These are phyloP conservation scores for Paradendryphiella salina DNA, from an alignment of 2,329 filamentous ascomycete species.

Conservation along the genomic window DNA sequence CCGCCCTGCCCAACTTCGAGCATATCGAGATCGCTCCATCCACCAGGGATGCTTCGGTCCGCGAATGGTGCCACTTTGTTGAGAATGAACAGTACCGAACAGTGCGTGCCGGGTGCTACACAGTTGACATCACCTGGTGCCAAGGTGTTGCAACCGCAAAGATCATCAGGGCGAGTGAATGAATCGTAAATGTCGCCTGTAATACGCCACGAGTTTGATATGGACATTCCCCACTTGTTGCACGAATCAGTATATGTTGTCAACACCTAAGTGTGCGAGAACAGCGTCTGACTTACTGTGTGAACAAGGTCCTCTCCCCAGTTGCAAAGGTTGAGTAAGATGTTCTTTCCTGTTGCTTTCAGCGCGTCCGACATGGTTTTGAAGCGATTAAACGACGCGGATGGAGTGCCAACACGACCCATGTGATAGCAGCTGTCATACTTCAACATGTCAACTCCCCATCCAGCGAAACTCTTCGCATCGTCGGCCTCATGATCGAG, in stretches of 20 bases:
- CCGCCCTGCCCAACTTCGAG: constrained; percentile 38
- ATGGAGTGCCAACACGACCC: constrained; percentile 33
- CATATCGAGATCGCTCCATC: constrained; percentile 41
- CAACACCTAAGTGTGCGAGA: background rate
- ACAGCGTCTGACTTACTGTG: constrained; percentile 14
- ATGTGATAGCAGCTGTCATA: constrained; percentile 46
- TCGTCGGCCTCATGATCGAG: constrained; percentile 33
- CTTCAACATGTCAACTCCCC: constrained; percentile 45
- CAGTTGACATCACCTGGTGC: constrained; percentile 31
- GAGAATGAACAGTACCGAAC: constrained; percentile 35
- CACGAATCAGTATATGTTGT: constrained; percentile 1
- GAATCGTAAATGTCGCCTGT: constrained; percentile 39
- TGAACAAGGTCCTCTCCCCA: constrained; percentile 43
- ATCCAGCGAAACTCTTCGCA: constrained; percentile 33
- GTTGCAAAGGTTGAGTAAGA: constrained; percentile 40
- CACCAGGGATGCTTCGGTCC: constrained; percentile 34
- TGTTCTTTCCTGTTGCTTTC: constrained; percentile 29
- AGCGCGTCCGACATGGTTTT: constrained; percentile 35
- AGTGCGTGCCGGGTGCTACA: constrained; percentile 33
- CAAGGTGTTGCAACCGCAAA: constrained; percentile 34
- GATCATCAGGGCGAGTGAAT: constrained; percentile 34
- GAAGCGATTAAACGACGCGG: constrained; percentile 33
- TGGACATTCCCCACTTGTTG: constrained; percentile 39
- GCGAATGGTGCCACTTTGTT: constrained; percentile 37
- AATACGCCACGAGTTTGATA: constrained; percentile 44